A percentile compares a stretch with the other conserved stretches of the same genome.
These are phyloP conservation scores for Penicillium sp. DNA, from an alignment of 2,329 filamentous ascomycete species.

Conservation along the genomic window DNA sequence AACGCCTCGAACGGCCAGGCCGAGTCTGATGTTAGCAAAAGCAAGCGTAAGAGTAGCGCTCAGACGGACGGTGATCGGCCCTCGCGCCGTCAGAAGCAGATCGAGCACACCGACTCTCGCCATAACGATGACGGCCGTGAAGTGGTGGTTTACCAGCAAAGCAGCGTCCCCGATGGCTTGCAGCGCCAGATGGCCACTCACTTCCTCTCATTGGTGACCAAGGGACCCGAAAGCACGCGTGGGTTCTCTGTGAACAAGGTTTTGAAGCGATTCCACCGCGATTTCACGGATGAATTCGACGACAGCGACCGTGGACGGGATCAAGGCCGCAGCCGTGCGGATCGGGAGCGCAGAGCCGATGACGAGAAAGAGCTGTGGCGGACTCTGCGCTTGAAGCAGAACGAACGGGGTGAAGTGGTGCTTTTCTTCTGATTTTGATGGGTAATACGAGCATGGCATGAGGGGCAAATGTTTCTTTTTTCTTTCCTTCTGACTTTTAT, in stretches of 20 bases:
- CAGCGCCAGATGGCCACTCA: conserved; percentile 44
- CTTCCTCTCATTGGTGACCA: conserved; percentile 74
- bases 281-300: conserved; percentile 42
- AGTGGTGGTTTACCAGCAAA: too few relatives aligned
- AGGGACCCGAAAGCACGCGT: conserved; percentile 73
- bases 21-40: too few relatives aligned
- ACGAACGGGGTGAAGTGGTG: conserved; percentile 78
- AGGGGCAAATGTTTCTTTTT: too few relatives aligned
- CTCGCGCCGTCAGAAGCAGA: conserved; percentile 43
- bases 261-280: conserved; percentile 79
- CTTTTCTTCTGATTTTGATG: too few relatives aligned
- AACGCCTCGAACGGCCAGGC: too few relatives aligned
- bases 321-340: not conserved
- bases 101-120: too few relatives aligned
- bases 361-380: conserved; percentile 90
- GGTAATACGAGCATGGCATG: too few relatives aligned
- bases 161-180: conserved; percentile 58
- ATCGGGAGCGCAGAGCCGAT: conserved; percentile 38
- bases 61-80: conserved; percentile 32
- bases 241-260: conserved; percentile 88
- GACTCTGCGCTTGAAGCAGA: conserved; percentile 65
- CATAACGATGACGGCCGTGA: too few relatives aligned
- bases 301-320: conserved; percentile 39
- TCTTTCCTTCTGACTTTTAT: too few relatives aligned
- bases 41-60: conserved; percentile 35